A percentile compares a stretch with the other conserved stretches of the same genome.
These are phyloP conservation scores for Closterium sp. DNA, from an alignment of 139 green algal species.

Conservation along the genomic window DNA sequence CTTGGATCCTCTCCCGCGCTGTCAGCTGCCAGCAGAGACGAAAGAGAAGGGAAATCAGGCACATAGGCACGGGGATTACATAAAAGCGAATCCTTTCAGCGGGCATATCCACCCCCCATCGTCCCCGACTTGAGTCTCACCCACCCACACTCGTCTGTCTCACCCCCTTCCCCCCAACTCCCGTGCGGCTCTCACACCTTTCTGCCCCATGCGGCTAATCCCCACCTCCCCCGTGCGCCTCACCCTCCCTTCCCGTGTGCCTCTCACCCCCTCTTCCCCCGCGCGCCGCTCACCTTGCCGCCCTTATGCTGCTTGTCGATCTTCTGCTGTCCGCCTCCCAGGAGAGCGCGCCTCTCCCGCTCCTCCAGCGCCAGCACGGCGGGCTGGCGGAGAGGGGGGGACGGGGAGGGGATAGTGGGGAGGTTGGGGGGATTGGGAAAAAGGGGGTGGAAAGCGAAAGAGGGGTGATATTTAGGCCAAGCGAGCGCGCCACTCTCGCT, in stretches of 20 bases:
- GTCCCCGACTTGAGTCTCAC: too few relatives aligned
- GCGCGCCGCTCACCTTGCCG: slow-evolving; percentile 24
- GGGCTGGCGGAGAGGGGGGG: too few relatives aligned
- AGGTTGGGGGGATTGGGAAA: too few relatives aligned
- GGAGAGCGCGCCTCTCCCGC: not conserved
- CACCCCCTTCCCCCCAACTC: too few relatives aligned
- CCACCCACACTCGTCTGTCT: too few relatives aligned
- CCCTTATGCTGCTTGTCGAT: slow-evolving; percentile 38
- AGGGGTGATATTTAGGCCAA: too few relatives aligned
- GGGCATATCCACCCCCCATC: not conserved
- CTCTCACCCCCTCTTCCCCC: too few relatives aligned
- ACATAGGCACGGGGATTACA: not conserved
- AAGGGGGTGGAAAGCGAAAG: too few relatives aligned
- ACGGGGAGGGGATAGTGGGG: too few relatives aligned
- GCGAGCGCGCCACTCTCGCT: not conserved
- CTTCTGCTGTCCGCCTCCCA: slow-evolving; percentile 15
- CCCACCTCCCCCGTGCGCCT: not conserved
- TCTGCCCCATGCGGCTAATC: too few relatives aligned
- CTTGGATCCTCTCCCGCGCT: too few relatives aligned
- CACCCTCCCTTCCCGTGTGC: too few relatives aligned
- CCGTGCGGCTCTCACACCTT: not conserved
- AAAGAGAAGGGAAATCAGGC: not conserved
- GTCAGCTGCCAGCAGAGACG: slow-evolving; percentile 10
- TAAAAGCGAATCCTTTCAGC: not conserved
- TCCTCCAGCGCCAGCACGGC: not conserved